Conservation (phyloP, 176 grass and related monocot species). For the Avena atlantica region DNA sequence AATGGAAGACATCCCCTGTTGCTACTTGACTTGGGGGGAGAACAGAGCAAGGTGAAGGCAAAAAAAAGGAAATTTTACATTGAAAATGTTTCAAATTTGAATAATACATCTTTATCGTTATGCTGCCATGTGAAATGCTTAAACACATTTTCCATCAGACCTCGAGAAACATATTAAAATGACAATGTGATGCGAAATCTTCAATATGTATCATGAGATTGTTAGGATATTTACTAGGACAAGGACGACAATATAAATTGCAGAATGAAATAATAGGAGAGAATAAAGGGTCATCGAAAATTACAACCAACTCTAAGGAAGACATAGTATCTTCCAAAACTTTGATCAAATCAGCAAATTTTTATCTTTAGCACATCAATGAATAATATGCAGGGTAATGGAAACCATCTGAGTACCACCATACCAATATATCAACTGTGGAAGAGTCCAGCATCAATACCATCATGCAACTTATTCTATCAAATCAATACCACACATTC, state of each 20-base stretch:
- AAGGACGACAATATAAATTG: background rate
- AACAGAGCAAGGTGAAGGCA: background rate
- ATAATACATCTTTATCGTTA: background rate
- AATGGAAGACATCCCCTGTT: background rate
- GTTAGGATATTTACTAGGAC: background rate
- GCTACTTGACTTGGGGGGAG: background rate
- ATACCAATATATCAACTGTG: background rate
- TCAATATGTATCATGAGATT: background rate
- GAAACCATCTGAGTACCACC: background rate
- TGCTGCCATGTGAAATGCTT: background rate
- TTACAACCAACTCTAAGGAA: background rate
- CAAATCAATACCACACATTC: background rate
- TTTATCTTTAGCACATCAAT: background rate
- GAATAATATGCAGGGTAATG: background rate
- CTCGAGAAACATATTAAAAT: background rate
- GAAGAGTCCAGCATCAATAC: background rate
- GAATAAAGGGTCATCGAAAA: background rate
- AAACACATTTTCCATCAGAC: background rate
- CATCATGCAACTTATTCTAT: too few relatives aligned
- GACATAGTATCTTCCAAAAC: background rate
- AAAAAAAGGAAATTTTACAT: background rate
- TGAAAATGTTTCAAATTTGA: constrained; percentile 5
- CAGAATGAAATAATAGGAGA: background rate
- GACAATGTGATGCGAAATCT: constrained; percentile 8
- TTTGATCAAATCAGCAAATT: constrained; percentile 15